phyloP scores from a whole-genome alignment of 2,329 filamentous ascomycete species.

The Venturia nashicola region DNA sequence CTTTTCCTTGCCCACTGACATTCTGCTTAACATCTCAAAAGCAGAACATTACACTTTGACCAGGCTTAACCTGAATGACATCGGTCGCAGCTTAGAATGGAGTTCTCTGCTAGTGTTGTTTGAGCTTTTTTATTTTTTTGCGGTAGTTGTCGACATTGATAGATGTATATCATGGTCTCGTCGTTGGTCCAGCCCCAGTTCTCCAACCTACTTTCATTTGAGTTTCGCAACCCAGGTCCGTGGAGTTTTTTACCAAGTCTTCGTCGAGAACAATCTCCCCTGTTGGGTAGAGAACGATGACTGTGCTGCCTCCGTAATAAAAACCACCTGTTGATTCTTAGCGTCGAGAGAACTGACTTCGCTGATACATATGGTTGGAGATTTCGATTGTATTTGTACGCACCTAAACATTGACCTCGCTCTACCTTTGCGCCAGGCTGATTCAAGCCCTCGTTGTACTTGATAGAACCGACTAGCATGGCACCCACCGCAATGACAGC shows the following conservation, averaged over 20 bases:
- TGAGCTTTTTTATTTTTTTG: too few relatives aligned
- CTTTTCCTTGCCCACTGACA: too few relatives aligned
- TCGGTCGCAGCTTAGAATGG: too few relatives aligned
- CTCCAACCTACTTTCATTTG: conserved; percentile 27
- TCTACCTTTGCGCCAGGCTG: conserved; percentile 19
- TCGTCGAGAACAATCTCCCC: conserved; percentile 25
- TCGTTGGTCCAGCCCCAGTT: background rate
- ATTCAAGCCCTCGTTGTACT: conserved; percentile 25
- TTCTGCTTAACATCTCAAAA: too few relatives aligned
- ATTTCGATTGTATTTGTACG: background rate
- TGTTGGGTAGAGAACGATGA: conserved; percentile 27
- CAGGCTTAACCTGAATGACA: too few relatives aligned
- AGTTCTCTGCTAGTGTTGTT: too few relatives aligned
- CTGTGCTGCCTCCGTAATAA: conserved; percentile 31
- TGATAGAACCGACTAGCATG: conserved; percentile 32
- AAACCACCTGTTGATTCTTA: conserved; percentile 15
- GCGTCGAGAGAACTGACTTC: background rate
- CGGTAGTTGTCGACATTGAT: too few relatives aligned
- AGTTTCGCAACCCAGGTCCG: conserved; percentile 26
- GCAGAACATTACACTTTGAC: too few relatives aligned
- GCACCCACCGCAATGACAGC: conserved; percentile 30
- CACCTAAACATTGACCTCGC: conserved; percentile 29
- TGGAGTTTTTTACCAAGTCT: conserved; percentile 28
- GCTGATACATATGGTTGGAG: background rate
- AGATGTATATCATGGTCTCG: background rate